Base-by-base conservation (phyloP, 2,329 filamentous ascomycete genomes). In the Xylariomycetidae sp. region DNA sequence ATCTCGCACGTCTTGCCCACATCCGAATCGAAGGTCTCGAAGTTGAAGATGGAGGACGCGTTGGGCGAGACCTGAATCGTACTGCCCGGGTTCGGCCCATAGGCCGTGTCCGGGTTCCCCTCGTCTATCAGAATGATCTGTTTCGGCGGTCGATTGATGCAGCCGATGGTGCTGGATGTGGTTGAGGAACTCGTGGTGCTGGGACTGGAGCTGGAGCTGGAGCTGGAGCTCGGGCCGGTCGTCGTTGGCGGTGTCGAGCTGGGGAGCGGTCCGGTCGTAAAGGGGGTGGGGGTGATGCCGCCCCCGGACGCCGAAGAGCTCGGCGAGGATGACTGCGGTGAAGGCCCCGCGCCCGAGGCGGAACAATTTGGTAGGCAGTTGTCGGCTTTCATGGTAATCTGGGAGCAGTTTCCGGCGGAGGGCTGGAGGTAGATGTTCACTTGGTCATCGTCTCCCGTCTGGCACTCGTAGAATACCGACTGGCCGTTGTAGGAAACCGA, bases 11-110 rank as follows among this genome's bases (percentile, higher is more conserved):
- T 74, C 59, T 76, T 74, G 45, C 73, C 75, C 7, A 62, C 46
- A 46, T 76, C 68, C 5, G 59, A 57, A 4, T 57, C 41, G 1
- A 73, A 74, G 27, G 85, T 73, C 50, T 82, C 77, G 59, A 85
- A 85, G 63, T 82, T 82, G 70, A 81, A 85, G 50, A 84, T 71
- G 10, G 72, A 71, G 8, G 72, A 73, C 30, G 73, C 56, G 35
- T 61, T 65, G 13, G 64, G 57, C 10, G 70, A 72, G 23, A 82
- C 63, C 9, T 69, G 67, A 33, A 77, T 79, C 20, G 42, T 73
- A 70, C 33, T 40, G 36, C 8, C 10, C 28, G 5, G 28, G 31
- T 54, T 51, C 9, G 44, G 32, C 4, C 49, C 50, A 27, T 60
- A 58, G 0, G 71, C 61, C 4, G 58, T 65, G 51, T 70, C 56